These are phyloP conservation scores for Starmerella sirachaensis DNA, from an alignment of 805 yeast species.

Conservation along the genomic window DNA sequence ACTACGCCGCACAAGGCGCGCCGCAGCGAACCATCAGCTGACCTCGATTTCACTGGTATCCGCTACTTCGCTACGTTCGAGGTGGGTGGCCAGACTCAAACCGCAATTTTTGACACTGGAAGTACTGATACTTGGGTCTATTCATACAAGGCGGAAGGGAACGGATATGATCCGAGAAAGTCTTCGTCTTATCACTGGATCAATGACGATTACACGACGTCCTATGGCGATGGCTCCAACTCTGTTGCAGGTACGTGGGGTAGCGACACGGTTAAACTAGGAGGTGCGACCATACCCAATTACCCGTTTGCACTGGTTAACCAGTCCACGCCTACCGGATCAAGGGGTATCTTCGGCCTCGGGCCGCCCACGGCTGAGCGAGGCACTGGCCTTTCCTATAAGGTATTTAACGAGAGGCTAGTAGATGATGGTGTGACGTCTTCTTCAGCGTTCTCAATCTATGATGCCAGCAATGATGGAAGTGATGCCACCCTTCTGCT, in stretches of 20 bases:
- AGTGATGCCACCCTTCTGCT: constrained; percentile 30
- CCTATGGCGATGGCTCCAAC: constrained; percentile 7
- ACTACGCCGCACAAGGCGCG: no score
- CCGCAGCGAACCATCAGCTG: constrained; percentile 1
- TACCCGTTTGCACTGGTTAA: constrained; percentile 65
- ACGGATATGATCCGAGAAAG: constrained; percentile 22
- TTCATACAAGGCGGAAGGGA: constrained; percentile 17
- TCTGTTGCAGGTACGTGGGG: constrained; percentile 44
- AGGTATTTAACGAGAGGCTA: constrained; percentile 24
- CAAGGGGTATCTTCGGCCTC: constrained; percentile 25
- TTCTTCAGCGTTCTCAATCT: constrained; percentile 34
- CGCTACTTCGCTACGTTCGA: constrained; percentile 21
- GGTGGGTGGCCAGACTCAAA: constrained; percentile 43
- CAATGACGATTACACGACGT: constrained; percentile 4
- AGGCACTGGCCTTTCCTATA: constrained; percentile 20
- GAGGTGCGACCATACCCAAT: constrained; percentile 37
- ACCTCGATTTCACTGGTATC: constrained; percentile 3
- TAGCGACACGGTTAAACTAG: constrained; percentile 43
- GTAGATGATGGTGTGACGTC: constrained; percentile 31
- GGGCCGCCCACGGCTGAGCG: constrained; percentile 26
- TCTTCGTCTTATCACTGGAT: constrained; percentile 18
- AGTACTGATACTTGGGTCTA: constrained; percentile 59
- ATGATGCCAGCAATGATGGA: constrained; percentile 22
- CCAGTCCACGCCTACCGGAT: constrained; percentile 38
- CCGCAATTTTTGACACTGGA: constrained; percentile 48